Percentiles rank a stretch among this genome's conserved stretches.
Evolutionary conservation across 1,284 basidiomycete species (phyloP).

Genomic region (Bjerkandera adusta): DNA sequence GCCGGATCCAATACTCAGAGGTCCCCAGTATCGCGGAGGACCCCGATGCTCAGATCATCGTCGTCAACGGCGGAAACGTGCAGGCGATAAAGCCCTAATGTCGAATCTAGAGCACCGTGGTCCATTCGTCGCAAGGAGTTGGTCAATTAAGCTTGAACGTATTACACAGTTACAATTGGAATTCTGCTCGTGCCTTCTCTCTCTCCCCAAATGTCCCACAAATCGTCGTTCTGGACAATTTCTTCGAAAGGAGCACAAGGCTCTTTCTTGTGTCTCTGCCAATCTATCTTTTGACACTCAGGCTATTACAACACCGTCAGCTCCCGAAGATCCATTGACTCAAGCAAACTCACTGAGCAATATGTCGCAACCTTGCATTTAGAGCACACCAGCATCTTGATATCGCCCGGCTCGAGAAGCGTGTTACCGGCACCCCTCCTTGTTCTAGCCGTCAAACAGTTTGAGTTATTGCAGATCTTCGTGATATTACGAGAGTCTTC

Average conservation of each 20-base stretch:
- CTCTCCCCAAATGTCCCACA: constrained; percentile 18
- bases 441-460: constrained; percentile 17
- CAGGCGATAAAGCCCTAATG: no score
- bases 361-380: constrained; percentile 21
- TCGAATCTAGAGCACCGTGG: no score
- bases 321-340: not conserved
- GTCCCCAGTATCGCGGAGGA: no score
- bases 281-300: constrained; percentile 21
- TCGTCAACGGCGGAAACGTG: no score
- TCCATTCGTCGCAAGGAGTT: no score
- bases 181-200: constrained; percentile 14
- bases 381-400: constrained; percentile 17
- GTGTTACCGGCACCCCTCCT: constrained; percentile 8
- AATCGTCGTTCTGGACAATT: constrained; percentile 19
- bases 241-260: constrained; percentile 22
- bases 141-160: no score
- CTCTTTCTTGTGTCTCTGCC: constrained; percentile 24
- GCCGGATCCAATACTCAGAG: no score
- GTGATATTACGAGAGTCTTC: constrained; percentile 6
- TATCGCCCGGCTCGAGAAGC: not conserved
- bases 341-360: constrained; percentile 20
- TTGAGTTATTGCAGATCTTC: constrained; percentile 21
- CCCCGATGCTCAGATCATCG: no score
- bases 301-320: no score
- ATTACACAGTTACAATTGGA: no score